Evolutionary conservation across 176 grass and related monocot species (phyloP).

Genomic region (Zea luxurians): DNA sequence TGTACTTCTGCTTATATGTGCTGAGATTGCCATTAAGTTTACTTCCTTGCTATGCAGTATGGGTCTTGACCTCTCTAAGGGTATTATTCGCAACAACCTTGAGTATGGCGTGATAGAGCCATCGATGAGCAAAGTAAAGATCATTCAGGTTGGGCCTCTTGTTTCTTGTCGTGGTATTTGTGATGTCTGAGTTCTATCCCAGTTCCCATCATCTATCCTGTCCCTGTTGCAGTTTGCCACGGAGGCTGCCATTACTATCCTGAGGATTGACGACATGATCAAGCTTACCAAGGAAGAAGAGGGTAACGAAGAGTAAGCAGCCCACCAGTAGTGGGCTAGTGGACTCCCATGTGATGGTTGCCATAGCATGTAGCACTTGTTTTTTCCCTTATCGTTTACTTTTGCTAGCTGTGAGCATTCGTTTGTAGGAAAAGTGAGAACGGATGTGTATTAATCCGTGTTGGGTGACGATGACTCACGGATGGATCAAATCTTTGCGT

Average conservation of each 20-base stretch:
- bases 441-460: neutral
- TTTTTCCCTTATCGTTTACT: neutral
- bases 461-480: neutral
- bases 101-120: constrained; percentile 94
- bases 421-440: neutral
- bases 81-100: constrained; percentile 76
- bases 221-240: constrained; percentile 56
- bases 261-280: constrained; percentile 98
- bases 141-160: constrained; percentile 42
- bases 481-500: neutral
- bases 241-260: constrained; percentile 90
- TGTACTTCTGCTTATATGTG: neutral
- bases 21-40: neutral
- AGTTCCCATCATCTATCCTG: too few species aligned
- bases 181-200: too few species aligned
- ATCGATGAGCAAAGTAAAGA: constrained; percentile 98
- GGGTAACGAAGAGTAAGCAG: constrained; percentile 48
- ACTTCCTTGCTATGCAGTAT: constrained; percentile 49
- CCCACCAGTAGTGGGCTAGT: neutral
- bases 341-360: constrained; percentile 4
- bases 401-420: neutral
- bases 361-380: constrained; percentile 17
- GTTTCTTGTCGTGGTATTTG: too few species aligned
- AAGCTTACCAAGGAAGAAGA: constrained; percentile 75
- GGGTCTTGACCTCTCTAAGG: constrained; percentile 86